Base-by-base conservation (phyloP, 1,284 basidiomycete genomes). In the Neonothopanus nambi region DNA sequence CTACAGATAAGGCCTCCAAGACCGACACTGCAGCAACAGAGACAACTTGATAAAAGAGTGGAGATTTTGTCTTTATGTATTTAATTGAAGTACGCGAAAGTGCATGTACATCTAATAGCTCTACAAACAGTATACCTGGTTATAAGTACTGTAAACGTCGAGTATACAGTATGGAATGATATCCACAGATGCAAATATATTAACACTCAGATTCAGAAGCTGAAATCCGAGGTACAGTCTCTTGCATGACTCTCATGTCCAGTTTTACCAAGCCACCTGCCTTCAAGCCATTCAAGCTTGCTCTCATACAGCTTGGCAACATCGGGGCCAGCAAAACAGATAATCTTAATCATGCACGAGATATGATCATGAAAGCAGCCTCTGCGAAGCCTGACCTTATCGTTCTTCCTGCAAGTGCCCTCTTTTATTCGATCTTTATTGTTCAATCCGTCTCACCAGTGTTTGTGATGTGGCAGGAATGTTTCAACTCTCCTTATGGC, bases 401-500 rank as follows among this genome's bases (percentile, higher is more conserved):
- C 58, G 93, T 97, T 13, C 75, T 99, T 37, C 96, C 97, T 3
- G 94, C 91, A 60, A 56, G 84, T 66, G 12, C 23, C 33, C 30
- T 33, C 30, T 33, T 8, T 33, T 9, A 33, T 11, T 5, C 9
- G 30, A 9, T 30, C 39, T 18, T 45, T 7, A n/a, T 38, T 28
- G 11, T 37, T 28, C 36, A 48, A 42, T 26, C 18, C 26, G 15
- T 33, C 33, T 8, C 17, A 5, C 9, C 26, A n/a, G n/a, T n/a
- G 44, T 58, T 51, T 37, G 17, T 13, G 37, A 36, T 48, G n/a
- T 41, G 48, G 20, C 63, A 95, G 86, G 96, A 99, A 80, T 94
- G 94, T 74, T 99, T 99, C 79, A 99, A 99, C 71, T 95, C 93
- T 12, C 95, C 95, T 0, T 99, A 99, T 65, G 95, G 95, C 0